phyloP scores from a whole-genome alignment of 2,329 filamentous ascomycete genomes.

The Fusarium sulawesiense region DNA sequence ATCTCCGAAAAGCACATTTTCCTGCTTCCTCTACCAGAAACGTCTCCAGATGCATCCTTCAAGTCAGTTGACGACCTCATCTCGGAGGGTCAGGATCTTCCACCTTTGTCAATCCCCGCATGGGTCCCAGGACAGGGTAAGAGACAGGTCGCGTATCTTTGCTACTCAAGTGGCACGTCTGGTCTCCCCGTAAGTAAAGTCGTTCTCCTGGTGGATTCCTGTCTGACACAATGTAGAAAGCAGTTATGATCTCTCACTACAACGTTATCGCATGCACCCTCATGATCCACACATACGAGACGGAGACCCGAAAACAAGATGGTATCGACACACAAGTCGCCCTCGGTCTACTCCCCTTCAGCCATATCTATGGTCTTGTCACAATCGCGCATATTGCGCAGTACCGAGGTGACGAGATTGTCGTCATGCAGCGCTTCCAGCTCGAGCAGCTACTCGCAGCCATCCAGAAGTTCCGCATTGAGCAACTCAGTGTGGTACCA shows the following conservation, averaged over 20 bases:
- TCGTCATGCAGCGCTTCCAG: constrained; percentile 82
- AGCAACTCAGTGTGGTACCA: constrained; percentile 32
- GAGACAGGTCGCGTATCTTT: constrained; percentile 78
- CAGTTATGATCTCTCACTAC: constrained; percentile 83
- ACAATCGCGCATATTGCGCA: constrained; percentile 74
- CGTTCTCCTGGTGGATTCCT: accelerated
- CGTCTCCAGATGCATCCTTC: constrained; percentile 54
- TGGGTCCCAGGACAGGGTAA: constrained; percentile 74
- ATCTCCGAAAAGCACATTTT: constrained; percentile 74
- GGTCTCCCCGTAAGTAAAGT: constrained; percentile 70
- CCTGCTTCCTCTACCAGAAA: constrained; percentile 72
- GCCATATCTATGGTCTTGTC: constrained; percentile 83
- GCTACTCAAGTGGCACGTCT: constrained; percentile 84
- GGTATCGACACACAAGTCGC: constrained; percentile 57
- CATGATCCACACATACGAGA: constrained; percentile 64
- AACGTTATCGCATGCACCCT: constrained; percentile 83
- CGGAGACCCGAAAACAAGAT: constrained; percentile 49
- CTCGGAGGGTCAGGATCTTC: constrained; percentile 65
- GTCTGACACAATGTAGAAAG: constrained; percentile 66
- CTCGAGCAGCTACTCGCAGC: constrained; percentile 66
- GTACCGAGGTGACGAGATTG: constrained; percentile 78
- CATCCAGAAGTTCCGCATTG: constrained; percentile 31
- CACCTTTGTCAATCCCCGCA: constrained; percentile 61
- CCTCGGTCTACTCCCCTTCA: constrained; percentile 79
- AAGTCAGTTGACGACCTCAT: constrained; percentile 76